Conservation (phyloP, 1,284 basidiomycete genomes). For the Cryptococcus hybrid region DNA sequence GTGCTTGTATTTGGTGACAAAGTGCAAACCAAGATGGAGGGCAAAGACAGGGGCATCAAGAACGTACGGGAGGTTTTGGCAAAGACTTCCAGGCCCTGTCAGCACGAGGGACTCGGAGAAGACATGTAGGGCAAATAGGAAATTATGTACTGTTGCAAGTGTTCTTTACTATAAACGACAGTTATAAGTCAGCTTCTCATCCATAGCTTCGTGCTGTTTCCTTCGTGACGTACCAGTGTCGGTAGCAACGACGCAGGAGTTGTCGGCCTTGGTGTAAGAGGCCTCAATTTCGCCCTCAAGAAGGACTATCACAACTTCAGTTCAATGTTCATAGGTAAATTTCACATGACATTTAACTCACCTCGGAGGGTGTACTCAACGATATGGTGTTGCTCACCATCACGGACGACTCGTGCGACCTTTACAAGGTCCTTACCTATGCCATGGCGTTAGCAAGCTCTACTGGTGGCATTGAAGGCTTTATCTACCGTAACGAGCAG, state of each 20-base stretch:
- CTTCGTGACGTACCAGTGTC: conserved; percentile 66
- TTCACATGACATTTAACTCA: conserved; percentile 51
- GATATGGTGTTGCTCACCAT: conserved; percentile 51
- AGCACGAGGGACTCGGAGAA: conserved; percentile 16
- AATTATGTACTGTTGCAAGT: conserved; percentile 74
- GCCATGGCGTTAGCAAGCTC: conserved; percentile 2
- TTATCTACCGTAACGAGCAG: conserved; percentile 38
- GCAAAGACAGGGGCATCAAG: conserved; percentile 82
- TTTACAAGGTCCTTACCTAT: conserved; percentile 80
- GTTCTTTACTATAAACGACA: conserved; percentile 71
- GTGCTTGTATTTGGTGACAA: conserved; percentile 80
- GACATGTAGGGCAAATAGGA: conserved; percentile 1
- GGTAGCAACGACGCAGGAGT: conserved; percentile 78
- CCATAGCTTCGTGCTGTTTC: not conserved
- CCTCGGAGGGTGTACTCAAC: conserved; percentile 51
- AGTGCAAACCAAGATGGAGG: conserved; percentile 77
- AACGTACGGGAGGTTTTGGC: conserved; percentile 81
- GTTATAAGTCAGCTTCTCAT: conserved; percentile 1
- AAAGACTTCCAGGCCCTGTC: conserved; percentile 54
- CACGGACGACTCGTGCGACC: conserved; percentile 78
- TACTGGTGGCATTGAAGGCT: not conserved
- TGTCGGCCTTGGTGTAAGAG: conserved; percentile 80
- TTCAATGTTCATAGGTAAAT: not conserved
- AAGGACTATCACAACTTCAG: conserved; percentile 52
- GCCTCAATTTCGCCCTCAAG: conserved; percentile 75